phyloP scores from a whole-genome alignment of 2,329 filamentous ascomycete species.

The Helicocarpus griseus region DNA sequence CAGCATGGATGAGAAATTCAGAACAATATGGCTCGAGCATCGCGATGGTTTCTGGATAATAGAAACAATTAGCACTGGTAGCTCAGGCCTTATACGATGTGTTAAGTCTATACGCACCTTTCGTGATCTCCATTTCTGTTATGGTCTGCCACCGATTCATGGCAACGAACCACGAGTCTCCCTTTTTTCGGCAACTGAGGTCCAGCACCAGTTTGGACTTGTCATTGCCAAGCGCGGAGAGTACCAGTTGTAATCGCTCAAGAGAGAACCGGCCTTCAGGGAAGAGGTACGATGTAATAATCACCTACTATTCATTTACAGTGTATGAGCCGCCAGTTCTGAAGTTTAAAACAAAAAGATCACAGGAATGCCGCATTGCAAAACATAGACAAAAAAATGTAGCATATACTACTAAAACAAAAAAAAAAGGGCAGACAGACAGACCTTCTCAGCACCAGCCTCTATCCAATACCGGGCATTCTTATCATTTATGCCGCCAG shows the following conservation, averaged over 20 bases:
- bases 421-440: conserved; percentile 13
- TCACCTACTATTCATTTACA: conserved; percentile 55
- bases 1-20: conserved; percentile 94
- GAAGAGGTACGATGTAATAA: conserved; percentile 93
- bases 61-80: background rate
- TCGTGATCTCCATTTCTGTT: conserved; percentile 87
- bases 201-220: conserved; percentile 83
- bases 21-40: conserved; percentile 83
- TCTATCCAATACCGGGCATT: conserved; percentile 85
- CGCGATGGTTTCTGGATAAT: conserved; percentile 61
- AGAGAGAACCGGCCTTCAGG: conserved; percentile 74
- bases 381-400: background rate
- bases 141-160: conserved; percentile 99
- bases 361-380: background rate
- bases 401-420: background rate
- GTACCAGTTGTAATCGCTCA: conserved; percentile 61
- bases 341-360: background rate
- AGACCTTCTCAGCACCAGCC: conserved; percentile 78
- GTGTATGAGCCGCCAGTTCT: conserved; percentile 2
- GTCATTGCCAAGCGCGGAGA: conserved; percentile 63
- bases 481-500: conserved; percentile 79
- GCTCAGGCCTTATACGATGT: background rate
- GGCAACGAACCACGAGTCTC: conserved; percentile 81
- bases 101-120: conserved; percentile 47
- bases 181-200: conserved; percentile 74